Base-by-base conservation (phyloP, 2,329 filamentous ascomycete genomes). In the Rugonectria rugulosa region DNA sequence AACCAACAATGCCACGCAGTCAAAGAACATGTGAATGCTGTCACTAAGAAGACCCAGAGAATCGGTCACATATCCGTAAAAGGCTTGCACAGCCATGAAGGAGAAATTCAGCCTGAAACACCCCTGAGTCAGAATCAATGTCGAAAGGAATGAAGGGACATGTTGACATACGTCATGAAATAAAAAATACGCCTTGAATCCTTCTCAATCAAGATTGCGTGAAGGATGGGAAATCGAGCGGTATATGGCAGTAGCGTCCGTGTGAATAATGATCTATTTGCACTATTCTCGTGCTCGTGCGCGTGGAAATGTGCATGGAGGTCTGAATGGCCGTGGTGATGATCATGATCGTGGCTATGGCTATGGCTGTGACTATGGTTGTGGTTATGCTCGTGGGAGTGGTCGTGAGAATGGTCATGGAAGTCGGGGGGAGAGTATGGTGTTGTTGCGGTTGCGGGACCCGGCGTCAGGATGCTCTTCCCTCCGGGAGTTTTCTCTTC, bases 21-120 rank as follows among this genome's bases (percentile, higher is more conserved):
- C 95, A 67, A 99, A 98, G 69, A 99, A 94, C 95, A 99, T 99
- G 76, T 99, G 95, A 60, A 99, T 95, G 68, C 93, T 98, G 74
- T 99, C 95, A 64, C 92, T 97, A 15, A 99, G 84, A n/a, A 99
- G 81, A 3, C 95, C 95, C 5, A 99, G 79, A 0, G 95, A 99
- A 64, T 96, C 93, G 4, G 92, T 98, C 10, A 95, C 77, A 67
- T 95, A 96, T 43, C 95, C 95, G 69, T 99, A 99, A 59, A 94
- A 92, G 34, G 93, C 90, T 69, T 99, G 95, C 1, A 99, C 86
- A 27, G 90, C 78, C 95, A 99, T 99, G 73, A 99, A 99, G 6
- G 81, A 82, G 65, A 99, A 92, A 71, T 99, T 99, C 51, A 99
- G 83, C 59, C 92, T 96, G 69, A 7, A 47, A 15, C 31, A 5